Evolutionary conservation across 176 grass and related monocot genomes (phyloP).

Genomic region (Oryza rufipogon): DNA sequence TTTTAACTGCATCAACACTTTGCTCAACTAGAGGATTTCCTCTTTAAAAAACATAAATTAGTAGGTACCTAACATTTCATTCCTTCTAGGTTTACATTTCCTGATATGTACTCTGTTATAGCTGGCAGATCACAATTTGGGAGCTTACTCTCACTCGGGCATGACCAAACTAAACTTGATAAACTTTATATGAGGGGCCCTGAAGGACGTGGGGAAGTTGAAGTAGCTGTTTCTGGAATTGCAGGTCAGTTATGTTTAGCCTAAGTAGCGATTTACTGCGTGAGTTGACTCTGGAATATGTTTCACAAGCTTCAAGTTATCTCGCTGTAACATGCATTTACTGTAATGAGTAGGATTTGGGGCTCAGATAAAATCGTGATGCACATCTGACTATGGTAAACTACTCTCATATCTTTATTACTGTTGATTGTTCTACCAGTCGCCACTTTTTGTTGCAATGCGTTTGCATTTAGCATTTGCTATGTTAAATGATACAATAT

Average conservation of each 20-base stretch:
- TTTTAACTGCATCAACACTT: constrained; percentile 9
- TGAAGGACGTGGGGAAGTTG: constrained; percentile 93
- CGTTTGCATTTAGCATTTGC: neutral
- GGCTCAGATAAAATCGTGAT: neutral
- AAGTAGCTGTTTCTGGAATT: constrained; percentile 95
- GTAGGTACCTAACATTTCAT: neutral
- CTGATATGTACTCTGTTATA: constrained; percentile 29
- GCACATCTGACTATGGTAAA: neutral
- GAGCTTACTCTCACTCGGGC: constrained; percentile 75
- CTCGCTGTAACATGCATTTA: neutral
- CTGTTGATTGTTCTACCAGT: neutral
- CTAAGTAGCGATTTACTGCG: neutral
- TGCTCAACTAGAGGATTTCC: neutral
- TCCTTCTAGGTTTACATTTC: neutral
- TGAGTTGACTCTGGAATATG: neutral
- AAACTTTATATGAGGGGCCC: constrained; percentile 93
- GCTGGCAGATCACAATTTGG: constrained; percentile 85
- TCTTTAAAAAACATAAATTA: neutral
- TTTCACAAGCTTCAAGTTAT: constrained; percentile 16
- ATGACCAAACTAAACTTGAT: constrained; percentile 64
- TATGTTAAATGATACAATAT: neutral
- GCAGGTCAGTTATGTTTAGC: constrained; percentile 53
- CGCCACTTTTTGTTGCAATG: neutral
- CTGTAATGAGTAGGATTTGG: neutral
- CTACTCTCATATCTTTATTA: neutral